These are phyloP conservation scores for Scenedesmus sp. DNA, from an alignment of 163 green algal genomes.

Conservation along the genomic window DNA sequence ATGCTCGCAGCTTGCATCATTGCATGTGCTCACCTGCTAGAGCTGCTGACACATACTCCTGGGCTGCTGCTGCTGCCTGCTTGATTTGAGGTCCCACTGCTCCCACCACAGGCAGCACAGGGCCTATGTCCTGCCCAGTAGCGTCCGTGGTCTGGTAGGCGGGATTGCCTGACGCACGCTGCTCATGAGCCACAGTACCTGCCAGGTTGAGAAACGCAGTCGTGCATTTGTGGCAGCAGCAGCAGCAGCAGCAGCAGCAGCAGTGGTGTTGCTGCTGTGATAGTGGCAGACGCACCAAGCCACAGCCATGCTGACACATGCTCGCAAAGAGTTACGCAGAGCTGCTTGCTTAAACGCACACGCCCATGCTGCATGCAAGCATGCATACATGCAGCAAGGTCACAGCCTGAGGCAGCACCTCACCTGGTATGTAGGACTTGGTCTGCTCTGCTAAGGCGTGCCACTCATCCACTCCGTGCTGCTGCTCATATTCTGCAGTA, in stretches of 20 bases:
- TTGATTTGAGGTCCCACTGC: background rate
- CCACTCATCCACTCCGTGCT: background rate
- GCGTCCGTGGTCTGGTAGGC: background rate
- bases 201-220: background rate
- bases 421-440: slow-evolving; percentile 5
- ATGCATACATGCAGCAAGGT: background rate
- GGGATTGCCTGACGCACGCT: background rate
- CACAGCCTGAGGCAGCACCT: background rate
- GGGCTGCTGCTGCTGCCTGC: background rate
- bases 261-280: background rate
- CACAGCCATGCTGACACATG: no score
- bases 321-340: background rate
- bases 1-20: no score
- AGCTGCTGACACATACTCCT: background rate
- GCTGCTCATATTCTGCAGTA: background rate
- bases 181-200: background rate
- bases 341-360: no score
- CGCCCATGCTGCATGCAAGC: no score
- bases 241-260: background rate
- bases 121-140: background rate
- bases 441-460: background rate
- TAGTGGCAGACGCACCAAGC: background rate
- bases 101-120: background rate
- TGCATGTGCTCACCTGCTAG: background rate
- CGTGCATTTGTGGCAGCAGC: background rate